phyloP scores from a whole-genome alignment of 2,329 filamentous ascomycete species.

The Xylaria digitata region DNA sequence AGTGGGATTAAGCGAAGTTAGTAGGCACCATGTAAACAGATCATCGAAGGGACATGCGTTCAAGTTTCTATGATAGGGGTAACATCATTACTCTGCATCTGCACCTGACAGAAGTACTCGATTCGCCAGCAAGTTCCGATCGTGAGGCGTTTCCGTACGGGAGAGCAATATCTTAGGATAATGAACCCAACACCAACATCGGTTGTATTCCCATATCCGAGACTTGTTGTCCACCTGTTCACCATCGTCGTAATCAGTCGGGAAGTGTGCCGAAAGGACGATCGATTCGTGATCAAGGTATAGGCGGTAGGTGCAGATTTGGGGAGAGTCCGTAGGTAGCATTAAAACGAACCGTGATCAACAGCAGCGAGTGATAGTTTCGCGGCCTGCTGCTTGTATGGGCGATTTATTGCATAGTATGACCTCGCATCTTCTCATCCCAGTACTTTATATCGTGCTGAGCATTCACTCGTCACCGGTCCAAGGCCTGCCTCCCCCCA shows the following conservation, averaged over 20 bases:
- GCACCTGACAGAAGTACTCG: not conserved
- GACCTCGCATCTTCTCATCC: not conserved
- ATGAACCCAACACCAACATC: not conserved
- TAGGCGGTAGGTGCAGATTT: not conserved
- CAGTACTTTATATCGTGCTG: not conserved
- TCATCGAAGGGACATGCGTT: no score
- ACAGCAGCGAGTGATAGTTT: not conserved
- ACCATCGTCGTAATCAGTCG: not conserved
- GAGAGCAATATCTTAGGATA: not conserved
- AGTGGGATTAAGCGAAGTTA: not conserved
- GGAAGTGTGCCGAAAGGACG: not conserved
- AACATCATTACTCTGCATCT: no score
- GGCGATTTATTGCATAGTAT: not conserved
- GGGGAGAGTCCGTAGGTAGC: not conserved
- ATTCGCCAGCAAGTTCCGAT: not conserved
- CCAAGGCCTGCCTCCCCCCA: conserved; percentile 1
- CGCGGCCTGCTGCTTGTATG: not conserved
- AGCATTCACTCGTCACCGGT: not conserved
- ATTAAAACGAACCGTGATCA: not conserved
- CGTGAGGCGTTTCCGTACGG: no score
- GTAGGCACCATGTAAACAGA: not conserved
- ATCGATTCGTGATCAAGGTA: not conserved
- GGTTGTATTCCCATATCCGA: not conserved
- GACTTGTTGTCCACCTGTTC: not conserved
- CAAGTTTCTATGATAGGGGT: no score